Evolutionary conservation across 1,139 yeast species (phyloP).

Genomic region (Candida tetrigidarum): DNA sequence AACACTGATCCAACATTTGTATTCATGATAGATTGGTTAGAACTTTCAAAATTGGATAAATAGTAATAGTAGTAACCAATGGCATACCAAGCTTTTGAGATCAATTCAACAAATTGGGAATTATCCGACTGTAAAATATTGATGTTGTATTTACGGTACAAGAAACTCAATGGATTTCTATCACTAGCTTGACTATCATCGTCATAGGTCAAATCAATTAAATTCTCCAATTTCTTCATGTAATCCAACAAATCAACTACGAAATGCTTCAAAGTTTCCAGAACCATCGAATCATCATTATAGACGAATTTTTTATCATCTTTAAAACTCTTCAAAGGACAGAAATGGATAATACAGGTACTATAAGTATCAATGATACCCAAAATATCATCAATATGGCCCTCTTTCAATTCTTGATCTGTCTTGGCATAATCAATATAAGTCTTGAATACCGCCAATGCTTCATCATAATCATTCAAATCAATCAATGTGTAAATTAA

Average conservation of each 20-base stretch:
- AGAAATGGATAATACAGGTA: constrained; percentile 38
- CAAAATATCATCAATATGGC: constrained; percentile 37
- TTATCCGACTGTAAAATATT: constrained; percentile 35
- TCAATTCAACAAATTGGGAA: constrained; percentile 32
- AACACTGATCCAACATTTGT: constrained; percentile 23
- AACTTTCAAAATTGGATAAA: constrained; percentile 32
- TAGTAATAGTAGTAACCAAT: constrained; percentile 40
- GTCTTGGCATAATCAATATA: constrained; percentile 38
- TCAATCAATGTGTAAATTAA: constrained; percentile 40
- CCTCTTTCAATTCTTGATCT: constrained; percentile 38
- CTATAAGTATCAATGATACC: constrained; percentile 42
- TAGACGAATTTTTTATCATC: constrained; percentile 30
- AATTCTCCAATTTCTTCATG: constrained; percentile 26
- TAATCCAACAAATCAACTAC: constrained; percentile 26
- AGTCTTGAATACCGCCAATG: constrained; percentile 47
- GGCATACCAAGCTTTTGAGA: constrained; percentile 45
- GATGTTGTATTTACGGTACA: constrained; percentile 41
- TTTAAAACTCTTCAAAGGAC: constrained; percentile 37
- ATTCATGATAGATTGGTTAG: constrained; percentile 26
- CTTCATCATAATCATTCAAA: constrained; percentile 46
- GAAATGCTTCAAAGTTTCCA: constrained; percentile 24
- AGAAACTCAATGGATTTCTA: constrained; percentile 34
- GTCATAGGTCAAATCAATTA: constrained; percentile 35
- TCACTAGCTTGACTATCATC: constrained; percentile 24
- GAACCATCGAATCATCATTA: constrained; percentile 27